These are phyloP conservation scores for Nakazawaea siamensis DNA, from an alignment of 805 yeast species.

Conservation along the genomic window DNA sequence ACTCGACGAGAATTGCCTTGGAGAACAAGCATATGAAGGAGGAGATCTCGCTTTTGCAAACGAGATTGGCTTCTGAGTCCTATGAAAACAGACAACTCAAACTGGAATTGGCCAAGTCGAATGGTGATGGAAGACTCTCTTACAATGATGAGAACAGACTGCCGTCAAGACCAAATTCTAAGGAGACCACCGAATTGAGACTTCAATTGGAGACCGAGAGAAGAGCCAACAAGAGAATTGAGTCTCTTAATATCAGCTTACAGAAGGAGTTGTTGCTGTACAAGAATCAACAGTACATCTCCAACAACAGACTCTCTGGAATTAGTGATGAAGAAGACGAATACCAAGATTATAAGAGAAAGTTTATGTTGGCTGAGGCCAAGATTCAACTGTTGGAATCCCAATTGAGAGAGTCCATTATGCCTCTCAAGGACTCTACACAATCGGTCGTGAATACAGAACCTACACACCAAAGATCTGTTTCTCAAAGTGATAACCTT, in stretches of 20 bases:
- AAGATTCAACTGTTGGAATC: conserved; percentile 32
- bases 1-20: conserved; percentile 1
- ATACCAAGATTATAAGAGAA: conserved; percentile 31
- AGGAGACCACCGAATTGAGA: conserved; percentile 2
- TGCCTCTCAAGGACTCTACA: conserved; percentile 21
- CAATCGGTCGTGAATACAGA: conserved; percentile 9
- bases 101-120: conserved; percentile 23
- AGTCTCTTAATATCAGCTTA: conserved; percentile 22
- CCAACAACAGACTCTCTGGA: conserved; percentile 1
- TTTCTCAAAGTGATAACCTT: conserved; percentile 24
- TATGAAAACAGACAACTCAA: conserved; percentile 45
- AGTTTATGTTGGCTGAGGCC: conserved; percentile 38
- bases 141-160: background rate
- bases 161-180: background rate
- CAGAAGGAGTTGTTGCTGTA: conserved; percentile 26
- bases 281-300: conserved; percentile 15
- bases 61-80: conserved; percentile 57
- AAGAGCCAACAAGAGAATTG: conserved; percentile 23
- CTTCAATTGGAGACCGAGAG: conserved; percentile 16
- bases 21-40: conserved; percentile 30
- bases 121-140: conserved; percentile 18
- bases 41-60: conserved; percentile 51
- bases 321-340: conserved; percentile 13
- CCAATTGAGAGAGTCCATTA: conserved; percentile 16
- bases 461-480: background rate